phyloP scores from a whole-genome alignment of 495 filamentous ascomycete genomes.

The Xylaria telfairii region DNA sequence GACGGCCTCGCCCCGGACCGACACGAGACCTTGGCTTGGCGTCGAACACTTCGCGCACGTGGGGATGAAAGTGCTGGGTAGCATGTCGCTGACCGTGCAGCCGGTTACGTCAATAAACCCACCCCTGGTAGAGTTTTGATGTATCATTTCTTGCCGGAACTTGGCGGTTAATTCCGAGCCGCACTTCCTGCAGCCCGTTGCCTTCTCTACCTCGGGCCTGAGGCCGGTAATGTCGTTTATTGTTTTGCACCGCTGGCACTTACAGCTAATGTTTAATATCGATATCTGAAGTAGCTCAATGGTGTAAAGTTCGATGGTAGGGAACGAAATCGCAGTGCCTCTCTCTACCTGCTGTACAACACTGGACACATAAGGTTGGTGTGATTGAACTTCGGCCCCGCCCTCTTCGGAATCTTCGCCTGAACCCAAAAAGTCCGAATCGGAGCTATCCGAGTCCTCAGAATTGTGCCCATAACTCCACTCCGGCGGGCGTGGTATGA shows the following conservation, averaged over 20 bases:
- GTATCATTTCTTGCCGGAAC: conserved; percentile 78
- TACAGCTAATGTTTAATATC: conserved; percentile 72
- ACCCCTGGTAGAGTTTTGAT: conserved; percentile 75
- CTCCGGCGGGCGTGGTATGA: conserved; percentile 83
- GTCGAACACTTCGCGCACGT: conserved; percentile 84
- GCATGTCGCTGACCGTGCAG: conserved; percentile 78
- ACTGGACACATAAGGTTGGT: conserved; percentile 47
- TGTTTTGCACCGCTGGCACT: conserved; percentile 86
- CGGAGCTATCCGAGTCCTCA: conserved; percentile 52
- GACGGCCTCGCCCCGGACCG: conserved; percentile 75
- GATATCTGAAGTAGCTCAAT: conserved; percentile 81
- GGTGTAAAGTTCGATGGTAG: conserved; percentile 77
- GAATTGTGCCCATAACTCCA: conserved; percentile 64
- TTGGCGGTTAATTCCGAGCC: conserved; percentile 68
- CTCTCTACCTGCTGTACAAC: conserved; percentile 56
- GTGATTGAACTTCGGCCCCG: conserved; percentile 43
- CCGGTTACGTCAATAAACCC: conserved; percentile 85
- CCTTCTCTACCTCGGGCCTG: conserved; percentile 50
- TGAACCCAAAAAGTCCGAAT: conserved; percentile 40
- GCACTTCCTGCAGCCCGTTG: conserved; percentile 76
- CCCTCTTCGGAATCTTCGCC: conserved; percentile 53
- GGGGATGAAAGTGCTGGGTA: conserved; percentile 82
- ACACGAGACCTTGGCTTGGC: conserved; percentile 67
- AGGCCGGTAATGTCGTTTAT: conserved; percentile 73
- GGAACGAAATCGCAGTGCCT: conserved; percentile 83